phyloP scores from a whole-genome alignment of 1,284 basidiomycete genomes.

The Cryptococcus sp. region DNA sequence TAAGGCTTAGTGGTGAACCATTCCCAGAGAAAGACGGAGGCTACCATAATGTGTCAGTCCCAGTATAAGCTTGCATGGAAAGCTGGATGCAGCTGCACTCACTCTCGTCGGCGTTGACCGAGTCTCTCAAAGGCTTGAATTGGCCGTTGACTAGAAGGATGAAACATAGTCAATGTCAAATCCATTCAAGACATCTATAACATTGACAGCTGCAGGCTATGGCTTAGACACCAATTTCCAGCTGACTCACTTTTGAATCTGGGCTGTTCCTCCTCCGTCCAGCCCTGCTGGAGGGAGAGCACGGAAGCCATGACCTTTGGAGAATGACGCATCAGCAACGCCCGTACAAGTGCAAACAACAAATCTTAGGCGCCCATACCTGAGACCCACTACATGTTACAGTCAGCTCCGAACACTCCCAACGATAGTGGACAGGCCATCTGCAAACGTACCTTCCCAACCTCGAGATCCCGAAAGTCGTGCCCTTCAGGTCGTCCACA shows the following conservation, averaged over 20 bases:
- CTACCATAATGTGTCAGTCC: constrained; percentile 12
- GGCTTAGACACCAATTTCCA: no score
- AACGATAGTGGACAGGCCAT: no score
- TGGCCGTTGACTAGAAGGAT: constrained; percentile 71
- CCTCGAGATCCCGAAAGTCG: constrained; percentile 84
- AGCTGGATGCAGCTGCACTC: constrained; percentile 9
- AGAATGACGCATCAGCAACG: background rate
- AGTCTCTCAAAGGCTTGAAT: constrained; percentile 80
- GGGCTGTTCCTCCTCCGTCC: constrained; percentile 57
- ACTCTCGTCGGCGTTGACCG: constrained; percentile 74
- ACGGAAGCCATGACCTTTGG: constrained; percentile 89
- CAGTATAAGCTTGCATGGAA: background rate
- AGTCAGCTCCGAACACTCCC: background rate
- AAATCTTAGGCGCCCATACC: constrained; percentile 5
- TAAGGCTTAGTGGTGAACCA: constrained; percentile 98
- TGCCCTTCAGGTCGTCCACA: constrained; percentile 73
- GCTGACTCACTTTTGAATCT: constrained; percentile 65
- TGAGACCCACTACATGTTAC: constrained; percentile 24
- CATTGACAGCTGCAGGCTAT: no score
- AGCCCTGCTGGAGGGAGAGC: constrained; percentile 81
- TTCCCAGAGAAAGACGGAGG: constrained; percentile 66
- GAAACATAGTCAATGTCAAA: background rate
- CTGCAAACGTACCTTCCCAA: constrained; percentile 64
- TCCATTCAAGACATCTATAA: no score
- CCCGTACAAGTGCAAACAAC: constrained; percentile 65